Evolutionary conservation across 2,329 filamentous ascomycete species (phyloP).

Genomic region (Elsinoe fawcettii): DNA sequence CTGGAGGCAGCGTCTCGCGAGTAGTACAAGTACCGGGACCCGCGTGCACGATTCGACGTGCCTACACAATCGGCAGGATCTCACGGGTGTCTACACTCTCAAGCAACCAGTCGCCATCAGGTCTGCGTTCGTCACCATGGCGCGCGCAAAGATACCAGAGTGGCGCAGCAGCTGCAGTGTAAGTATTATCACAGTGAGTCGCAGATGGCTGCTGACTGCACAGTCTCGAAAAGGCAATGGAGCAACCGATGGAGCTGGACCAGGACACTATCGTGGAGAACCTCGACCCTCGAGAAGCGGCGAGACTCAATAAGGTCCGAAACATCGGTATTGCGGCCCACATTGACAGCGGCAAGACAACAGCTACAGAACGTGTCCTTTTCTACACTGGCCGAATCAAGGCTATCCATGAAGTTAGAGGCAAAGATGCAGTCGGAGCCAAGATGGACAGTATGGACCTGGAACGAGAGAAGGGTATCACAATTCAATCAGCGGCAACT

Average conservation of each 20-base stretch:
- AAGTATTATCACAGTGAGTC: conserved; percentile 9
- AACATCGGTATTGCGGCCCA: conserved; percentile 99
- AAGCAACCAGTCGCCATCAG: background rate
- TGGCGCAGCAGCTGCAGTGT: conserved; percentile 25
- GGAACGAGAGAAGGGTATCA: conserved; percentile 97
- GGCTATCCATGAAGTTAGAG: conserved; percentile 91
- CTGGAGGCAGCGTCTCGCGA: background rate
- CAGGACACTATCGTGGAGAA: conserved; percentile 67
- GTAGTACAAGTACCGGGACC: background rate
- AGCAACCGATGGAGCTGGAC: conserved; percentile 49
- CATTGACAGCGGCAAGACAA: conserved; percentile 98
- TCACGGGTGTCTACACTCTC: background rate
- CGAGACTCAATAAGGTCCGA: conserved; percentile 70
- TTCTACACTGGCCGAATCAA: conserved; percentile 98
- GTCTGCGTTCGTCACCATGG: conserved; percentile 18
- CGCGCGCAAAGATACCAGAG: conserved; percentile 22
- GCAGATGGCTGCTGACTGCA: conserved; percentile 1
- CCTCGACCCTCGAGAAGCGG: conserved; percentile 69
- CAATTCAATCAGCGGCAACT: conserved; percentile 94
- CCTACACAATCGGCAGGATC: background rate
- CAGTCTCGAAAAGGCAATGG: conserved; percentile 50
- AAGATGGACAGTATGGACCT: conserved; percentile 99
- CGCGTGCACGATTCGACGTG: background rate
- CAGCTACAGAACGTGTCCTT: conserved; percentile 88
- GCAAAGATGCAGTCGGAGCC: conserved; percentile 87